Percentiles rank a stretch among this genome's conserved stretches.
Evolutionary conservation across 805 yeast species (phyloP).

Genomic region (Pichia ethanolica): DNA sequence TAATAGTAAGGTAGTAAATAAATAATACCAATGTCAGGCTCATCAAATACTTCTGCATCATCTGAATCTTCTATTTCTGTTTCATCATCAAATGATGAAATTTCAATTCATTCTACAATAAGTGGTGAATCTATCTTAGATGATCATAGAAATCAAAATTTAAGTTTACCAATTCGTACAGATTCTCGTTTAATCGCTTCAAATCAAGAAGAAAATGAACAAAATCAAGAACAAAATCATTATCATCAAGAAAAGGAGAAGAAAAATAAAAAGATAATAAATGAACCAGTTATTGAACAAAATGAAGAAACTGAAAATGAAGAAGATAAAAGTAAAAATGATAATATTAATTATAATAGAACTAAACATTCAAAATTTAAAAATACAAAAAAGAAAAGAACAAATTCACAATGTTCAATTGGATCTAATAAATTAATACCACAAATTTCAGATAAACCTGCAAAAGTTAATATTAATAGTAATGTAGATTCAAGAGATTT

Average conservation of each 20-base stretch:
- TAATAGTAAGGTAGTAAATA: too few relatives aligned
- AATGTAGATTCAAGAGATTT: slow-evolving; percentile 24
- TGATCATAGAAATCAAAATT: slow-evolving; percentile 30
- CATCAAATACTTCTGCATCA: slow-evolving; percentile 10
- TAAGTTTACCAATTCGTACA: slow-evolving; percentile 28
- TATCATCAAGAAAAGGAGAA: background rate
- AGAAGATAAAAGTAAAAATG: background rate
- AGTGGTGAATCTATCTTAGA: slow-evolving; percentile 30
- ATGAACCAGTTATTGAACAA: background rate
- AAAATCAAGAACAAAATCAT: background rate
- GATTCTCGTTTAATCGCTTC: slow-evolving; percentile 15
- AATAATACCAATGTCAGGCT: slow-evolving; percentile 21
- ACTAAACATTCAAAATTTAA: background rate
- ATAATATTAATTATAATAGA: background rate
- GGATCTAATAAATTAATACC: background rate
- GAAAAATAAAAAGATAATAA: background rate
- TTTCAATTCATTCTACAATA: slow-evolving; percentile 28
- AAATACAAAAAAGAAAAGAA: background rate
- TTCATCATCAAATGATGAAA: slow-evolving; percentile 25
- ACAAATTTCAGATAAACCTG: background rate
- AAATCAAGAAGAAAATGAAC: background rate
- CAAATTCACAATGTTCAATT: slow-evolving; percentile 5
- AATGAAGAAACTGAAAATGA: background rate
- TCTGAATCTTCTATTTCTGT: slow-evolving; percentile 20
- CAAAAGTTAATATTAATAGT: slow-evolving; percentile 6